These are phyloP conservation scores for Pyronema omphalodes DNA, from an alignment of 495 filamentous ascomycete genomes.

Conservation along the genomic window DNA sequence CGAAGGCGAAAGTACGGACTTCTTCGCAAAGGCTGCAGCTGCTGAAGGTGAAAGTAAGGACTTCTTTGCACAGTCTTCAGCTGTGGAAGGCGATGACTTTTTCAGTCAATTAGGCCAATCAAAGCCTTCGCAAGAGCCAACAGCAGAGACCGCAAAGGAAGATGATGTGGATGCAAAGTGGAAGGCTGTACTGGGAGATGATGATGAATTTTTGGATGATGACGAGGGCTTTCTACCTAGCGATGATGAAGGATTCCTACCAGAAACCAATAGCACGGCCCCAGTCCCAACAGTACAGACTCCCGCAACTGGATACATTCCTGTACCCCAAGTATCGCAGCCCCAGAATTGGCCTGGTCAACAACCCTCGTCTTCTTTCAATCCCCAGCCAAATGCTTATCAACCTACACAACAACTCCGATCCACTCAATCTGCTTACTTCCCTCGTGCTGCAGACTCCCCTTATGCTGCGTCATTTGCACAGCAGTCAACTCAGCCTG, in stretches of 20 bases:
- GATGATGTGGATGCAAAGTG: conserved; percentile 61
- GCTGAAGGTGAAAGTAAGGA: conserved; percentile 25
- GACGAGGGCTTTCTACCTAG: conserved; percentile 45
- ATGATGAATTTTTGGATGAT: conserved; percentile 58
- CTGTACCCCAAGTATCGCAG: conserved; percentile 21
- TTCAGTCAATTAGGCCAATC: conserved; percentile 30
- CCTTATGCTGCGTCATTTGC: conserved; percentile 24
- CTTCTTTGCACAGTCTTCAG: conserved; percentile 11
- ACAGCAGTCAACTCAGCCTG: conserved; percentile 25
- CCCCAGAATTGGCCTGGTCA: conserved; percentile 11
- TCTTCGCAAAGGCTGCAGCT: conserved; percentile 13
- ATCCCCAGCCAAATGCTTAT: conserved; percentile 28
- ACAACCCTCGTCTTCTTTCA: conserved; percentile 22
- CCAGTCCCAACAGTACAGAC: conserved; percentile 25
- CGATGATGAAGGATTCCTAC: conserved; percentile 57
- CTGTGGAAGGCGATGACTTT: conserved; percentile 29
- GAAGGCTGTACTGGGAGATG: conserved; percentile 53
- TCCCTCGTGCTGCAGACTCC: conserved; percentile 1
- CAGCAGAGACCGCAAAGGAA: conserved; percentile 22
- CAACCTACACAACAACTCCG: conserved; percentile 19
- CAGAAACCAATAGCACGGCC: conserved; percentile 29
- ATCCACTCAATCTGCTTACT: conserved; percentile 6
- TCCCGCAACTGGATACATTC: conserved; percentile 21
- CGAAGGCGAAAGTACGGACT: conserved; percentile 26
- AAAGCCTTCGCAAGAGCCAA: conserved; percentile 4